Base-by-base conservation (phyloP, 371 early-diverging fungal genomes). In the Apophysomyces variabilis region DNA sequence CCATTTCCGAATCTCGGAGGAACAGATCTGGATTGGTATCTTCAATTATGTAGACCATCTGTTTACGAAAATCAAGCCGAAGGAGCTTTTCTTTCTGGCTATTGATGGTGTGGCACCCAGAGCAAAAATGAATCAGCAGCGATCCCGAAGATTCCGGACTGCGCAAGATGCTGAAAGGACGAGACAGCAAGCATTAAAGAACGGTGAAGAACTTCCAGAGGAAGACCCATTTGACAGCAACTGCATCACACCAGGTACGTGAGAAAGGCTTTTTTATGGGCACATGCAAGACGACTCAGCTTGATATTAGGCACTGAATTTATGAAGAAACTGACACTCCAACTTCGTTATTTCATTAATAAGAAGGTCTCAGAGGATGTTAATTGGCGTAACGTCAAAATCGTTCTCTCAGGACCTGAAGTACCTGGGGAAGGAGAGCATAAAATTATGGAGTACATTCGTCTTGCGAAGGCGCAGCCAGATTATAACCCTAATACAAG, bases 341-440 rank as follows among this genome's bases (percentile, higher is more conserved):
- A 90, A 41, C 77, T 99, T 58, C 85, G 93, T 18, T 95, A 97
- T 76, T 98, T 96, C 68, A 90, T 99, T 62, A 85, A 91, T 66
- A 92, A 95, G 67, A 93, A 96, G 75, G 82, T 98, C 5, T 90
- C 93, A n/a, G 92, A 91, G 64, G 95, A 98, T 66, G 84, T 90
- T 16, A 89, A 89, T 61, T 99, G 99, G 98, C 88, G 89, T 70
- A 78, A 89, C 60, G 82, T 95, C 21, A 87, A 95, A 75, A 88
- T 99, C 57, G 90, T 99, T 58, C 87, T 99, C 14, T 97, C 97
- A 26, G 97, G 96, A 36, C 96, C 95, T 61, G 94, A 94, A 57
- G 87, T 98, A 0, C 97, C 99, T n/a, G 99, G 99, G 59, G 99
- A 99, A 84, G 99, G 99, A 56, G 99, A 99, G 75, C 99, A 99